A percentile compares a stretch with the other conserved stretches of the same genome.
Conservation (phyloP, 306 rosid species). For the Styphnolobium japonicum region DNA sequence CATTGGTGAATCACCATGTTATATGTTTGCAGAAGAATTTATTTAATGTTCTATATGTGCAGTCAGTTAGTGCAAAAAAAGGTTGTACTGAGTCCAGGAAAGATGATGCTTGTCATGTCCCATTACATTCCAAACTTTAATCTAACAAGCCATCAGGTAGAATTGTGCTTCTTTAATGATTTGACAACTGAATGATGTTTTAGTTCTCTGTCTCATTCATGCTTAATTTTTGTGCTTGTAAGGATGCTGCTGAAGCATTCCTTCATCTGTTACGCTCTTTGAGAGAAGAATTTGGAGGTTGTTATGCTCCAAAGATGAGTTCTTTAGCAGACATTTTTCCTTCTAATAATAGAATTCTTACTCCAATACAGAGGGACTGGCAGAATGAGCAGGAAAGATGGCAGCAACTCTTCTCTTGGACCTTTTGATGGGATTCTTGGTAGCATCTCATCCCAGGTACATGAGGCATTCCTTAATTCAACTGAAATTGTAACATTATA, state of each 20-base stretch:
- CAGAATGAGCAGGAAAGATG: constrained; percentile 70
- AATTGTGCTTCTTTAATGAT: background rate
- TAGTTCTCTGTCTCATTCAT: constrained; percentile 14
- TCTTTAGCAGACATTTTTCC: constrained; percentile 65
- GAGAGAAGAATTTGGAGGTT: constrained; percentile 71
- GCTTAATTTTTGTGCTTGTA: constrained; percentile 26
- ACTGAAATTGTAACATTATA: no score
- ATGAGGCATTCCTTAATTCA: constrained; percentile 18
- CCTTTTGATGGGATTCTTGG: constrained; percentile 92
- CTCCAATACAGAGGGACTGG: constrained; percentile 43
- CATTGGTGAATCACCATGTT: background rate
- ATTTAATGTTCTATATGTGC: constrained; percentile 14
- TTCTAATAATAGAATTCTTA: constrained; percentile 60
- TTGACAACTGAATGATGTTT: background rate
- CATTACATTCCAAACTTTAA: constrained; percentile 68
- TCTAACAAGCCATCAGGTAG: constrained; percentile 85
- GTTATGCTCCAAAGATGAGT: constrained; percentile 54
- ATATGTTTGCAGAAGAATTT: background rate
- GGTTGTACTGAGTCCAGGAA: constrained; percentile 55
- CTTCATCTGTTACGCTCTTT: constrained; percentile 79
- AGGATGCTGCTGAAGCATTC: constrained; percentile 98
- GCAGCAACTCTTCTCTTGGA: constrained; percentile 68
- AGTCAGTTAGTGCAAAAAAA: constrained; percentile 53
- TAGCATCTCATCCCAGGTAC: constrained; percentile 82
- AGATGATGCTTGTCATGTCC: constrained; percentile 65